Percentiles rank a stretch among this genome's conserved stretches.
Conservation (phyloP, 2,329 filamentous ascomycete species). For the Pseudodiploospora longispora region DNA sequence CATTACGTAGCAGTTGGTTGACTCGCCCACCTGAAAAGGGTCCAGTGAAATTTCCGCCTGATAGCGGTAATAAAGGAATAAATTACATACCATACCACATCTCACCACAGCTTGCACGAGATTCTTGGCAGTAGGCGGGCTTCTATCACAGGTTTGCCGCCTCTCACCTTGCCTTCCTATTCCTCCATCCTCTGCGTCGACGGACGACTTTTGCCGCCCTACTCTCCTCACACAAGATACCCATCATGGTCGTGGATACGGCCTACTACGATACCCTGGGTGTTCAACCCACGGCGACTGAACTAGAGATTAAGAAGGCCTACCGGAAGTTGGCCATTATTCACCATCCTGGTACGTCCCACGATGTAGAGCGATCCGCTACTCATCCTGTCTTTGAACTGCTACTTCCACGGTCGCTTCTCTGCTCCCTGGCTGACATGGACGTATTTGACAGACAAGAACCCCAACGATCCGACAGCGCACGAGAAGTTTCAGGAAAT, state of each 20-base stretch:
- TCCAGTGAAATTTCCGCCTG: too few relatives aligned
- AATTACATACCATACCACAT: too few relatives aligned
- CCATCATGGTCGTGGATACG: constrained; percentile 77
- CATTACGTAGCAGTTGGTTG: constrained; percentile 22
- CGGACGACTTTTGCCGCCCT: background rate
- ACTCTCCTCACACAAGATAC: background rate
- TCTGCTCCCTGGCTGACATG: background rate
- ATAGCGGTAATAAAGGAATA: too few relatives aligned
- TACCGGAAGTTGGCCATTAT: constrained; percentile 92
- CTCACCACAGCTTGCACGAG: too few relatives aligned
- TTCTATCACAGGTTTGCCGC: too few relatives aligned
- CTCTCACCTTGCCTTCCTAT: background rate
- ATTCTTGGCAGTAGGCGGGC: too few relatives aligned
- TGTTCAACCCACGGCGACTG: constrained; percentile 75
- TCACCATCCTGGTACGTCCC: constrained; percentile 68
- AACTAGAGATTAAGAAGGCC: constrained; percentile 94
- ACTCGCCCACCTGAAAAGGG: too few relatives aligned
- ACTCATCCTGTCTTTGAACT: constrained; percentile 2
- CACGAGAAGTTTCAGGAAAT: constrained; percentile 92
- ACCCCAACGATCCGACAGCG: constrained; percentile 88
- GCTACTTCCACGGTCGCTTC: too few relatives aligned
- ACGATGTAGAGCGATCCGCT: background rate
- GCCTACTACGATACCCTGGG: constrained; percentile 81
- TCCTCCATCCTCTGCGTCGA: background rate
- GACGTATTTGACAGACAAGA: constrained; percentile 63